Conservation (phyloP, 306 rosid genomes). For the Rosa chinensis region DNA sequence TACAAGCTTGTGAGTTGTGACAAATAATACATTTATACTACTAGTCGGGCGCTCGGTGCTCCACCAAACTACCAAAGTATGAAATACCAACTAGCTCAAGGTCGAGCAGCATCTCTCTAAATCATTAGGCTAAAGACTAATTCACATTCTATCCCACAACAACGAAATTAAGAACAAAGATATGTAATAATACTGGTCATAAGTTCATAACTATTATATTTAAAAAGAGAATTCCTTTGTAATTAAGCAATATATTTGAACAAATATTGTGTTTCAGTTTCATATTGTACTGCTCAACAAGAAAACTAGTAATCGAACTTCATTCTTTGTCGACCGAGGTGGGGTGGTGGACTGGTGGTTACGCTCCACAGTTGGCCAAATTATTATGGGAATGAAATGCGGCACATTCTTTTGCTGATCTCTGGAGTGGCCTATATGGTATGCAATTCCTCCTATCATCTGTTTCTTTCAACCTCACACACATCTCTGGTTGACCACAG, state of each 20-base stretch:
- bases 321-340: background rate
- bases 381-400: conserved; percentile 36
- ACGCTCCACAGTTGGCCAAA: conserved; percentile 51
- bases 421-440: conserved; percentile 62
- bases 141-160: background rate
- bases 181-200: too few relatives aligned
- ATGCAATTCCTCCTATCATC: conserved; percentile 72
- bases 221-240: too few relatives aligned
- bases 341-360: background rate
- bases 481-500: conserved; percentile 46
- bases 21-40: too few relatives aligned
- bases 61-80: too few relatives aligned
- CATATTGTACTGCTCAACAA: background rate
- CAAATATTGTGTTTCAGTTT: background rate
- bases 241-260: background rate
- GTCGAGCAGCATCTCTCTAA: too few relatives aligned
- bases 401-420: conserved; percentile 53
- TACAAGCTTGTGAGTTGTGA: too few relatives aligned
- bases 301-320: background rate
- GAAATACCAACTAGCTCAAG: too few relatives aligned
- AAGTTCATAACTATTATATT: too few relatives aligned
- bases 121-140: background rate
- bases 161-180: too few relatives aligned
- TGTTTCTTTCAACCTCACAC: conserved; percentile 48
- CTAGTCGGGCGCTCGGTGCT: too few relatives aligned